These are phyloP conservation scores for Nakazawaea laoshanensis DNA, from an alignment of 805 yeast species.

Conservation along the genomic window DNA sequence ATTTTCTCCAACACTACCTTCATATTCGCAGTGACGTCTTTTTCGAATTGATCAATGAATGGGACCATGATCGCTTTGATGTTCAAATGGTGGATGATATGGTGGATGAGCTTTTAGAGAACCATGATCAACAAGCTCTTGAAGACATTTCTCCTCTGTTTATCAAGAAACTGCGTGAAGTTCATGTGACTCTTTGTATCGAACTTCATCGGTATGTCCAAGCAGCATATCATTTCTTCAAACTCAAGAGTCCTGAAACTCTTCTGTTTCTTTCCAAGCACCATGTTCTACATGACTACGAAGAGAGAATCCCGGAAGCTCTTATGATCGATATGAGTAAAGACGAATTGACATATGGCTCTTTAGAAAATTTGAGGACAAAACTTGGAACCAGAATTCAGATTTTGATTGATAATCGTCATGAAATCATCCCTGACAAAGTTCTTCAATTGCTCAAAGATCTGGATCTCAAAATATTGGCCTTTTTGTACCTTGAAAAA, in stretches of 20 bases:
- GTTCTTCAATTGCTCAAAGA: slow-evolving; percentile 40
- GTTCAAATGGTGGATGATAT: slow-evolving; percentile 29
- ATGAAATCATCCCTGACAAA: slow-evolving; percentile 49
- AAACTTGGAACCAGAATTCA: slow-evolving; percentile 36
- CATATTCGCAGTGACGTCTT: slow-evolving; percentile 28
- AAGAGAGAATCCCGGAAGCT: slow-evolving; percentile 42
- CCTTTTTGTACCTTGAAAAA: slow-evolving; percentile 57
- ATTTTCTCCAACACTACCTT: slow-evolving; percentile 38
- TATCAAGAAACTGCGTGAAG: slow-evolving; percentile 25
- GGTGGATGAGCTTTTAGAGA: slow-evolving; percentile 38
- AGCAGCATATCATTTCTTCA: slow-evolving; percentile 60
- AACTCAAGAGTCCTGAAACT: slow-evolving; percentile 42
- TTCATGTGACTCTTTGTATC: slow-evolving; percentile 46
- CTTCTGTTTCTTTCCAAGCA: slow-evolving; percentile 51
- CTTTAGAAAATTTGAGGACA: slow-evolving; percentile 30
- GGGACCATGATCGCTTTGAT: slow-evolving; percentile 55
- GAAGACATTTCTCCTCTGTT: slow-evolving; percentile 8
- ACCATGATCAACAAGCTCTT: slow-evolving; percentile 15
- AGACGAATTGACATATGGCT: slow-evolving; percentile 28
- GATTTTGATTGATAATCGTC: slow-evolving; percentile 54
- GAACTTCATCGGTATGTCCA: slow-evolving; percentile 46
- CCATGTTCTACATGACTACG: slow-evolving; percentile 50
- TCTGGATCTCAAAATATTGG: slow-evolving; percentile 36
- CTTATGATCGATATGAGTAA: slow-evolving; percentile 31
- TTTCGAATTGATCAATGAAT: slow-evolving; percentile 32